Percentiles rank a stretch among this genome's conserved stretches.
Conservation (phyloP, 768 basidiomycete genomes). For the Russula sp. region DNA sequence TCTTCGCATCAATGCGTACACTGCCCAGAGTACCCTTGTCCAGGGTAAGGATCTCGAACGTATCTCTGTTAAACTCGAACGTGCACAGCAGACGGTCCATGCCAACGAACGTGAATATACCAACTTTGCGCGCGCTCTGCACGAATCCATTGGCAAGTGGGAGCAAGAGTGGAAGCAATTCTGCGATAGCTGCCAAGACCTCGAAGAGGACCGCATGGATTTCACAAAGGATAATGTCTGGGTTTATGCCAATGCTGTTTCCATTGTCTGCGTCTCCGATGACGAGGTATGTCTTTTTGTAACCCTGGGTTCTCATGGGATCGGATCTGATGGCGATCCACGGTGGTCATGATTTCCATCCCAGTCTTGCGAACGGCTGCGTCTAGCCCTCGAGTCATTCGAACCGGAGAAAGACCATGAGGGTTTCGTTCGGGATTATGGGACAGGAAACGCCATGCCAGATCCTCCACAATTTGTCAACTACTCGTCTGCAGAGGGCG, state of each 20-base stretch:
- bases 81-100: slow-evolving; percentile 84
- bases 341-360: slow-evolving; percentile 35
- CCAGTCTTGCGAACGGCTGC: slow-evolving; percentile 88
- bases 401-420: slow-evolving; percentile 88
- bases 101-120: slow-evolving; percentile 89
- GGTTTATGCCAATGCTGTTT: slow-evolving; percentile 95
- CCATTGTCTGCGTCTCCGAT: slow-evolving; percentile 90
- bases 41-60: slow-evolving; percentile 95
- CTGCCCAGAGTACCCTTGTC: slow-evolving; percentile 84
- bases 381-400: slow-evolving; percentile 82
- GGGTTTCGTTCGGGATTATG: slow-evolving; percentile 82
- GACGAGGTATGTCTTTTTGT: slow-evolving; percentile 67
- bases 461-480: slow-evolving; percentile 87
- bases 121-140: slow-evolving; percentile 77
- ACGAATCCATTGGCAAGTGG: slow-evolving; percentile 82
- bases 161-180: slow-evolving; percentile 92
- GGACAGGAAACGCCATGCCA: slow-evolving; percentile 84
- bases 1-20: slow-evolving; percentile 88
- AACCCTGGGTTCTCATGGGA: background rate
- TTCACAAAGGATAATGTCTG: slow-evolving; percentile 95
- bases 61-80: slow-evolving; percentile 80
- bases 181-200: slow-evolving; percentile 92
- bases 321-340: slow-evolving; percentile 11
- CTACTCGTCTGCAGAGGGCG: slow-evolving; percentile 54
- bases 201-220: slow-evolving; percentile 92